Evolutionary conservation across 2,329 filamentous ascomycete genomes (phyloP), one percentile per base, ranked within the genome.

Genomic region (Aspergillus spinulosporus): DNA sequence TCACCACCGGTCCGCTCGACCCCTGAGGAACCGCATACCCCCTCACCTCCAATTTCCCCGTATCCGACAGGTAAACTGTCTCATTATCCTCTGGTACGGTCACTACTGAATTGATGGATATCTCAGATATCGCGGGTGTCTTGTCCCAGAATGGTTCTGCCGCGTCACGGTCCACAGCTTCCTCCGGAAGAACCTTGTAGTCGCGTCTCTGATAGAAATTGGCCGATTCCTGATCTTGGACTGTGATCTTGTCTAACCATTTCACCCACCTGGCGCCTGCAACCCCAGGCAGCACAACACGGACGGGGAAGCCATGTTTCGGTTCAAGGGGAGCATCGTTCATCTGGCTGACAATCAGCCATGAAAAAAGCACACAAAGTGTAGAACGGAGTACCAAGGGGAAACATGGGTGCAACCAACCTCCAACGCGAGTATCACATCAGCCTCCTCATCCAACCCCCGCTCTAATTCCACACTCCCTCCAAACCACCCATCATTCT

Each of bases 401-500:
- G 21, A 21, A 21, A 21, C 21, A 21, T 21, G 21, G 21, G 21
- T 21, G 21, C 21, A 21, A 21, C 21, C 21, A 21, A 21, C 21
- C 21, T 80, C 75, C 43, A 81, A 65, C 7, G 79, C 80, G 21
- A 82, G 62, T 56, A 82, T 74, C 39, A 77, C 74, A 49, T 80
- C 79, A 44, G 73, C 74, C 34, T 76, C 74, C 21, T 67, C 63
- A 34, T 71, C 63, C 69, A 82, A 65, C 45, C 75, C 79, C 52
- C 79, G 71, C 15, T 68, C 68, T 14, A 83, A 66, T 12, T 78
- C 74, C 44, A 85, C 80, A 54, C 78, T 81, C 12, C 77, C 79
- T 7, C 83, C 83, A 65, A 85, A 87, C 74, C 78, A 85, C n/a
- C 73, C 73, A 57, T 84, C 82, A 2, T 84, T 80, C 65, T 85